Conservation (phyloP, 202 grass and related monocot genomes). For the Eragrostis tef region DNA sequence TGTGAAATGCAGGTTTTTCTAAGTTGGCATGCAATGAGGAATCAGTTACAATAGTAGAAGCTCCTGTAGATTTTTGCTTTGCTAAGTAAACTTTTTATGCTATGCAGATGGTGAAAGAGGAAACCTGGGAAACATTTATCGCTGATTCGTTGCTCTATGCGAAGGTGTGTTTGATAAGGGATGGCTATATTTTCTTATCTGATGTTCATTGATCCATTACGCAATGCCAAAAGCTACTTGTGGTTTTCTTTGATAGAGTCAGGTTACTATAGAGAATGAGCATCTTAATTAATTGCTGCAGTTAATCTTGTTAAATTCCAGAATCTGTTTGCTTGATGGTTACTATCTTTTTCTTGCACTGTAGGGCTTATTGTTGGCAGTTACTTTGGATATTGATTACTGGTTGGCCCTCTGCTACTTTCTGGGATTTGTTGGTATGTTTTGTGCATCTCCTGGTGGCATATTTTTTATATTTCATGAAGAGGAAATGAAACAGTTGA, state of each 20-base stretch:
- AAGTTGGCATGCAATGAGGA: slow-evolving; percentile 1
- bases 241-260: slow-evolving; percentile 10
- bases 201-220: slow-evolving; percentile 3
- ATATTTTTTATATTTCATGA: neutral
- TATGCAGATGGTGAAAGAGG: slow-evolving; percentile 79
- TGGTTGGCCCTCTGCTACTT: slow-evolving; percentile 76
- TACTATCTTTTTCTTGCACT: slow-evolving; percentile 19
- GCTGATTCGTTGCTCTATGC: slow-evolving; percentile 75
- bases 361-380: slow-evolving; percentile 77
- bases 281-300: slow-evolving; percentile 3
- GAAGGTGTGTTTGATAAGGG: slow-evolving; percentile 56
- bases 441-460: slow-evolving; percentile 22
- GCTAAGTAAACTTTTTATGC: slow-evolving; percentile 24
- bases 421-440: slow-evolving; percentile 80
- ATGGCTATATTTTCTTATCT: slow-evolving; percentile 14
- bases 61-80: slow-evolving; percentile 20
- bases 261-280: neutral
- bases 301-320: slow-evolving; percentile 8
- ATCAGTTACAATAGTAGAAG: slow-evolving; percentile 5
- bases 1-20: neutral
- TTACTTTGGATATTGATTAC: slow-evolving; percentile 76
- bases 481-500: slow-evolving; percentile 1
- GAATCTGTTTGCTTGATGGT: neutral
- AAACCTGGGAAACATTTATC: slow-evolving; percentile 84
- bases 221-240: slow-evolving; percentile 26